Base-by-base conservation (phyloP, 2,329 filamentous ascomycete species). In the Clarireedia sp. region DNA sequence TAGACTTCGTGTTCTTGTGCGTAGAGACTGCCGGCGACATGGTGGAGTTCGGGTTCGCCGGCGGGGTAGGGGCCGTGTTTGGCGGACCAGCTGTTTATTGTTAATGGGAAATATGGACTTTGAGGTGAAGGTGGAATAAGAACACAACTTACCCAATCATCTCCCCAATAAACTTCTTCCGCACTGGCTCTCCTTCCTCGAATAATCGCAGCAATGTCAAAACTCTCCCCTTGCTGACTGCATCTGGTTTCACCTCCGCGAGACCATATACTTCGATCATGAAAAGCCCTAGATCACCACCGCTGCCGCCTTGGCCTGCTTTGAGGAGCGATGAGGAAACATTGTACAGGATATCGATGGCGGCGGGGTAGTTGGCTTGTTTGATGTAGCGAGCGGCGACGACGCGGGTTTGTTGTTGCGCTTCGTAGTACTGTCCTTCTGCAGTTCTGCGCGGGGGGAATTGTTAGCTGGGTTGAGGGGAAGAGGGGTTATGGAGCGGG, bases 401-500 rank as follows among this genome's bases (percentile, higher is more conserved):
- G 54, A 96, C 91, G 60, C 94, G 90, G 63, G 96, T 89, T 76
- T 99, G 94, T 73, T 99, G 94, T 74, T 97, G 92, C 57, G 94
- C 94, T 80, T 99, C 94, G 76, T 99, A 99, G 79, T 83, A 96
- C 70, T 94, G 86, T 67, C 91, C 92, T 72, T 95, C 90, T 63
- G 83, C 78, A 72, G 96, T 96, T 72, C 90, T 89, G 65, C 14
- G n/a, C 29, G 60, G 57, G 65, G 57, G 36, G 56, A 48, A 56
- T 17, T 3, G 29, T 38, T 37, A 1, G 29, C 26, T 41, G 16
- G 29, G 50, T 37, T 48, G 19, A 19, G 16, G 43, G 23, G 52
- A 41, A 29, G 51, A 29, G 24, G 60, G 57, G 65, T 56, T 41
- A 56, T 47, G 58, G 37, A 10, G n/a, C 16, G 38, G 1, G 37